Conservation (phyloP, 345 rosid species). For the Salix viminalis region DNA sequence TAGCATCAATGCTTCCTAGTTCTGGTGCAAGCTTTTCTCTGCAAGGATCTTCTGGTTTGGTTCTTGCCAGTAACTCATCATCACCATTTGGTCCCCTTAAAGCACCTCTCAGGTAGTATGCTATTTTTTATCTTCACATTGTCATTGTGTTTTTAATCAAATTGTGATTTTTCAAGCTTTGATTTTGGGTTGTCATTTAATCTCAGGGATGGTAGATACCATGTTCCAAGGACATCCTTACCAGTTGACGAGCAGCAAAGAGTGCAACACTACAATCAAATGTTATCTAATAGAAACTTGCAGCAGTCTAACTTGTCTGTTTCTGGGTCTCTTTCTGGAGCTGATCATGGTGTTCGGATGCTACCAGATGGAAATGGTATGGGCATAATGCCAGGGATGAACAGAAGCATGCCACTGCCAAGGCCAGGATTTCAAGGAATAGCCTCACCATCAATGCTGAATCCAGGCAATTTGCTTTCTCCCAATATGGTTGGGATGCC, state of each 20-base stretch:
- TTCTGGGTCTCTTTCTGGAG: constrained; percentile 61
- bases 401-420: constrained; percentile 64
- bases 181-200: constrained; percentile 7
- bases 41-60: constrained; percentile 63
- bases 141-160: constrained; percentile 9
- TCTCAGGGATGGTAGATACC: constrained; percentile 69
- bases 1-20: constrained; percentile 50
- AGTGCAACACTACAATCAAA: constrained; percentile 65
- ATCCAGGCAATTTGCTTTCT: constrained; percentile 60
- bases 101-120: constrained; percentile 52
- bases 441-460: constrained; percentile 62
- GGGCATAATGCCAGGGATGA: constrained; percentile 61
- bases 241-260: constrained; percentile 83
- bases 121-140: constrained; percentile 14
- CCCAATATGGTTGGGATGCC: constrained; percentile 67
- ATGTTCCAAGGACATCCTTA: constrained; percentile 63
- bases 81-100: constrained; percentile 58
- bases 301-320: constrained; percentile 70
- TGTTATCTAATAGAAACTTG: constrained; percentile 57
- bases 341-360: constrained; percentile 57
- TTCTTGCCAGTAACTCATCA: constrained; percentile 50
- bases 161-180: constrained; percentile 12
- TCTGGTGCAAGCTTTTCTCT: constrained; percentile 61
- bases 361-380: constrained; percentile 66
- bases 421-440: constrained; percentile 81